Evolutionary conservation across 2,329 filamentous ascomycete species (phyloP).

Genomic region (Fonsecaea erecta): DNA sequence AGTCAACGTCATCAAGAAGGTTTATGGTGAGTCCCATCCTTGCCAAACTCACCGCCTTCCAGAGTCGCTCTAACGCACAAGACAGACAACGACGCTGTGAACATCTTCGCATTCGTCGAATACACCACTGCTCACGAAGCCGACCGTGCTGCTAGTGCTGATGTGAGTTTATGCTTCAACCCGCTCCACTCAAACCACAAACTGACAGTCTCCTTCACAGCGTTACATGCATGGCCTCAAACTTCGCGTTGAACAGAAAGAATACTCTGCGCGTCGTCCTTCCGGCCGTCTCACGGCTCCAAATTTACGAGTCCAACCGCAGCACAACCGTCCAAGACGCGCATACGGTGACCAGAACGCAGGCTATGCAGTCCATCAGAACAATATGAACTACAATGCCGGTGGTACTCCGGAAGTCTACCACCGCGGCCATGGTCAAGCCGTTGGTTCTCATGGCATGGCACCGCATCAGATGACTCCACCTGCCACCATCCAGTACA

Average conservation of each 20-base stretch:
- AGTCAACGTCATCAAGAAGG: constrained; percentile 36
- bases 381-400: neutral
- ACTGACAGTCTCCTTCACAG: constrained; percentile 1
- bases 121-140: constrained; percentile 31
- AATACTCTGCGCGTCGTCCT: constrained; percentile 31
- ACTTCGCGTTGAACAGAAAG: constrained; percentile 37
- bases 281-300: neutral
- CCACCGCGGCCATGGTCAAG: neutral
- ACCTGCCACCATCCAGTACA: constrained; percentile 10
- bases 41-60: neutral
- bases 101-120: constrained; percentile 37
- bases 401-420: constrained; percentile 1
- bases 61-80: constrained; percentile 15
- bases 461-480: constrained; percentile 1
- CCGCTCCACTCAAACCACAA: neutral
- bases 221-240: constrained; percentile 24
- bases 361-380: neutral
- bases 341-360: neutral
- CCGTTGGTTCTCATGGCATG: neutral
- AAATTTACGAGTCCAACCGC: neutral
- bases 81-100: constrained; percentile 26
- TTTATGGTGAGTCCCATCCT: constrained; percentile 28
- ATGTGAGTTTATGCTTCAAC: constrained; percentile 18
- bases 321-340: neutral
- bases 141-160: constrained; percentile 27